Base-by-base conservation (phyloP, 495 filamentous ascomycete species). In the Diplogelasinospora grovesii region DNA sequence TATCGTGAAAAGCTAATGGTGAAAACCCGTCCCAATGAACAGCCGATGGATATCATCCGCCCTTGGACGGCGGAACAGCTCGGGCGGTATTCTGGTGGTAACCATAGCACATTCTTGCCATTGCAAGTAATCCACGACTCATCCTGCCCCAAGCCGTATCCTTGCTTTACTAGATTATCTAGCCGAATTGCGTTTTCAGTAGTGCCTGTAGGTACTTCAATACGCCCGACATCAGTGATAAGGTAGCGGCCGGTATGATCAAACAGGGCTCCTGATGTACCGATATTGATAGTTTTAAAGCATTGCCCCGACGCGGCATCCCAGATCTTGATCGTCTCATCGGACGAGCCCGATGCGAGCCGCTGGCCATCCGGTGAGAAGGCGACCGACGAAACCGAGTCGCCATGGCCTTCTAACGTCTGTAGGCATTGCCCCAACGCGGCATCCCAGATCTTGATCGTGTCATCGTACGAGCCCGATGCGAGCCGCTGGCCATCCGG, bases 401-500 rank as follows among this genome's bases (percentile, higher is more conserved):
- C 7, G 16, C 23, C 1, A 29, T 43, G 22, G 30, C 30, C 19
- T 27, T 41, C 11, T n/a, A 41, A 14, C 10, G 25, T 41, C 38
- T 41, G 27, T 18, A 41, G n/a, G 16, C 29, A 41, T 15, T 21
- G 19, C n/a, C 19, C 39, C 5, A 28, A 39, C 4, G 46, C 48
- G 0, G 13, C 0, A 19, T 36, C 30, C 45, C 50, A 43, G 14
- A 59, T 38, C 25, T 51, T 47, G 3, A n/a, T 45, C 0, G 87
- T 93, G 46, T 82, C 78, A 61, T 95, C 89, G 3, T 83, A 83
- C 0, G 88, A 94, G 8, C 82, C 79, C 0, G 88, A 94, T 19
- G 86, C 87, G n/a, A 95, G 77, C 16, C 90, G 76, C 48, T 94
- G 39, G 30, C 29, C 22, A 37, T 43, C 21, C 10, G 27, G 26